These are phyloP conservation scores for Trichoderma reesei DNA, from an alignment of 495 filamentous ascomycete species.

Conservation along the genomic window DNA sequence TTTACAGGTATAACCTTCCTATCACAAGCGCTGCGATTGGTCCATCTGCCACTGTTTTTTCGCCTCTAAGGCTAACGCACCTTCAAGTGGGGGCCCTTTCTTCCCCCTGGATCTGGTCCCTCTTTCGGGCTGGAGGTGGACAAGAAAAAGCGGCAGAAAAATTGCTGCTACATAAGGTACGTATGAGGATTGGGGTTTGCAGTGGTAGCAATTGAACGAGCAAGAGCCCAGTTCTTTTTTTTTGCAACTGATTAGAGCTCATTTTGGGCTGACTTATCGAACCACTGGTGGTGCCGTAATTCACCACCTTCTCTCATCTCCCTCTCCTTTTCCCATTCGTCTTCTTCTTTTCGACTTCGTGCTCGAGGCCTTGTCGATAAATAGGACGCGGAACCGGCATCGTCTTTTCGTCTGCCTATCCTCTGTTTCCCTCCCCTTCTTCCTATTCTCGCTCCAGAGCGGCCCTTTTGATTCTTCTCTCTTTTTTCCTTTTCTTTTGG, in stretches of 20 bases:
- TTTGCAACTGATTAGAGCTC: not conserved
- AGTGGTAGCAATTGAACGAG: not conserved
- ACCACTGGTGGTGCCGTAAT: slow-evolving; percentile 2
- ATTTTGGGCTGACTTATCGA: slow-evolving; percentile 7
- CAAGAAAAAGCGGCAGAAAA: not conserved
- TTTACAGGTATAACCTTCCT: not conserved
- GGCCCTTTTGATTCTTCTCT: not conserved
- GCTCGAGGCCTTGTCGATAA: not conserved
- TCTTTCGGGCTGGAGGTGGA: not conserved
- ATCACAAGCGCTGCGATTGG: not conserved
- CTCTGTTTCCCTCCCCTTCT: not conserved
- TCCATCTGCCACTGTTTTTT: not conserved
- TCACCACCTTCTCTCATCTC: not conserved
- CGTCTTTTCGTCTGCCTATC: not conserved
- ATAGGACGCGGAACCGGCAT: not conserved
- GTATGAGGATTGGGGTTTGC: too few species aligned
- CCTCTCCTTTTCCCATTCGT: not conserved
- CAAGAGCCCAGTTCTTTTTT: too few species aligned
- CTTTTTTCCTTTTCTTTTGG: not conserved
- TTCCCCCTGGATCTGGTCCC: not conserved
- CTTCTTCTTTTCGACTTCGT: too few species aligned
- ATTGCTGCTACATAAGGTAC: not conserved
- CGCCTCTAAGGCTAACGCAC: too few species aligned
- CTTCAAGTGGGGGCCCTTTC: too few species aligned
- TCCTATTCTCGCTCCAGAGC: not conserved